Evolutionary conservation across 306 rosid species (phyloP), one percentile per base, ranked within the genome.

Genomic region (Cucurbita maxima): DNA sequence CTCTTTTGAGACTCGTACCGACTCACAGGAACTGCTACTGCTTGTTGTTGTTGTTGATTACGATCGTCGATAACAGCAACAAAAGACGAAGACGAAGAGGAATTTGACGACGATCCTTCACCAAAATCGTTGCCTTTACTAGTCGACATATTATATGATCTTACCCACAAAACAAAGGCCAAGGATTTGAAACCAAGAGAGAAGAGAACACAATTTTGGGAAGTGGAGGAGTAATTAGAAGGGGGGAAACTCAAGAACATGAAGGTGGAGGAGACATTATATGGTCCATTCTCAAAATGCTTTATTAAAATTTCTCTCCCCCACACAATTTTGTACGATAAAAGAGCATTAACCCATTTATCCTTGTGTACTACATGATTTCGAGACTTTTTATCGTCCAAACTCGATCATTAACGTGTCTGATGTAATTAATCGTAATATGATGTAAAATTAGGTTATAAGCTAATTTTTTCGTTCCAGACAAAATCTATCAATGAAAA

Each of bases 1-100:
- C 86, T 36, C 80, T 86, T 86, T 74, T 86, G 90, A 5, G 90
- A 86, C 56, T 83, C 90, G 5, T 86, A 86, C 44, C 90, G 81
- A 71, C 88, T 86, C 43, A 78, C 77, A 1, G 79, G 83, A n/a
- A 80, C 54, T 60, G 10, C 8, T 36, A 38, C 4, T 11, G 38
- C 5, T 18, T 54, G 58, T 1, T 71, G 77, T 1, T 71, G 77
- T 18, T n/a, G n/a, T n/a, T 6, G 53, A 38, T 18, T 43, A 41
- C 41, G 74, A 3, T 47, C 40, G 6, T 71, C 52, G 40, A 22
- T 40, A 19, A 41, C 55, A 19, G 36, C 55, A 41, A 25, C 30
- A n/a, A 16, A 3, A 34, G 54, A 50, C 3, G 54, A 50, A 50
- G 54, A 50, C 14, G 55, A 20, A 14, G 58, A 47, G 16, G 81